Base-by-base conservation (phyloP, 768 basidiomycete species). In the Naganishia friedmannii region DNA sequence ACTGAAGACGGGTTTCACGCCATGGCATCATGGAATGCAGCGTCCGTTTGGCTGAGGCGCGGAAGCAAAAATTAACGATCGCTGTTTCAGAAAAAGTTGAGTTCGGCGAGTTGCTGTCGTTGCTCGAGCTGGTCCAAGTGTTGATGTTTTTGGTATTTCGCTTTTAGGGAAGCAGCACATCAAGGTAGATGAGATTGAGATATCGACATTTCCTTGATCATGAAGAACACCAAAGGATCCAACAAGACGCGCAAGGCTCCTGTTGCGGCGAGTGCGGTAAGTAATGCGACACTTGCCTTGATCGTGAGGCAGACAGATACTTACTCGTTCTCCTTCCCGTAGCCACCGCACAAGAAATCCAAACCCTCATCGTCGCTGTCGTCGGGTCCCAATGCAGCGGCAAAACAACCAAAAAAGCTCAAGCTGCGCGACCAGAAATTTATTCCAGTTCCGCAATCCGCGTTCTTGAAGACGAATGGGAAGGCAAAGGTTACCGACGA, bases 391-490 rank as follows among this genome's bases (percentile, higher is more conserved):
- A 34, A 7, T 9, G 26, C 29, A 34, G 21, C 65, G 23, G 53
- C 28, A 23, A 31, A 42, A 58, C 56, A 31, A 29, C 19, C 74
- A 12, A 80, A 80, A 68, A 79, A 79, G 71, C 57, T 78, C 66
- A 80, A 80, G 67, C 55, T 79, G 66, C 53, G 78, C 57, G 79
- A 80, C 57, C 78, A 78, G 54, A 79, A 78, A 53, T 26, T 72
- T 19, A 78, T 80, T 17, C 79, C 79, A 21, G 77, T 80, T 0
- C 79, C 79, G 1, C 54, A 72, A 53, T 72, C 74, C 12, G 72
- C 69, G 23, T 80, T 75, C 60, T 21, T 70, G 6, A 29, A 51
- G 32, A 32, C 23, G 69, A 78, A 70, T 9, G 69, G 21, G 0
- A 42, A 65, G 23, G 69, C 39, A 17, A 69, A 42, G 28, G 66